These are phyloP conservation scores for Fusarium bactridioides DNA, from an alignment of 2,329 filamentous ascomycete species.

Conservation along the genomic window DNA sequence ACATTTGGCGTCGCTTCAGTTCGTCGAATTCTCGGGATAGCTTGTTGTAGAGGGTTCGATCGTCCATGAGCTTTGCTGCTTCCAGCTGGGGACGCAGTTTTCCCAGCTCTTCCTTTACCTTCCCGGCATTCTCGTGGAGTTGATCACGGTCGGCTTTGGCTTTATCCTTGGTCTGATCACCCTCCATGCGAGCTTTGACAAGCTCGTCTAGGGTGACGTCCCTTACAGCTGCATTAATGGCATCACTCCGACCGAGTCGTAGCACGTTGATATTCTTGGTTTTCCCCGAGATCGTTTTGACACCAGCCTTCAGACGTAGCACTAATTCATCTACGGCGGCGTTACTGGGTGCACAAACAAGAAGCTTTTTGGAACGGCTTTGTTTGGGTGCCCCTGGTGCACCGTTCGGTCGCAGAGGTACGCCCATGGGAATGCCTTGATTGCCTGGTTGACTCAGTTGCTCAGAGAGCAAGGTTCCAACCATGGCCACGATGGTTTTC, in stretches of 20 bases:
- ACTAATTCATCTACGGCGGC: constrained; percentile 97
- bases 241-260: constrained; percentile 88
- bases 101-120: constrained; percentile 78
- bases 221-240: constrained; percentile 86
- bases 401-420: constrained; percentile 42
- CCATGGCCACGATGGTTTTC: constrained; percentile 96
- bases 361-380: constrained; percentile 74
- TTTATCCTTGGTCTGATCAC: constrained; percentile 65
- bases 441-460: constrained; percentile 47
- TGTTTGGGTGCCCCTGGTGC: constrained; percentile 36
- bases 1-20: constrained; percentile 76
- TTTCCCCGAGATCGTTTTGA: constrained; percentile 79
- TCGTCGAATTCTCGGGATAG: constrained; percentile 81
- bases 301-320: constrained; percentile 85
- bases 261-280: constrained; percentile 83
- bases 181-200: constrained; percentile 76
- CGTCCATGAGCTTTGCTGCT: constrained; percentile 64
- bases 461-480: constrained; percentile 74
- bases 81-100: constrained; percentile 77
- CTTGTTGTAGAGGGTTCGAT: constrained; percentile 57
- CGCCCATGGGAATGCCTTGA: constrained; percentile 45
- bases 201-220: constrained; percentile 95
- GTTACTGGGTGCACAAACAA: constrained; percentile 98
- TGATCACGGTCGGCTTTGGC: constrained; percentile 65
- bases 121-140: constrained; percentile 69